phyloP scores from a whole-genome alignment of 2,329 filamentous ascomycete genomes.

The Cercospora canescens region DNA sequence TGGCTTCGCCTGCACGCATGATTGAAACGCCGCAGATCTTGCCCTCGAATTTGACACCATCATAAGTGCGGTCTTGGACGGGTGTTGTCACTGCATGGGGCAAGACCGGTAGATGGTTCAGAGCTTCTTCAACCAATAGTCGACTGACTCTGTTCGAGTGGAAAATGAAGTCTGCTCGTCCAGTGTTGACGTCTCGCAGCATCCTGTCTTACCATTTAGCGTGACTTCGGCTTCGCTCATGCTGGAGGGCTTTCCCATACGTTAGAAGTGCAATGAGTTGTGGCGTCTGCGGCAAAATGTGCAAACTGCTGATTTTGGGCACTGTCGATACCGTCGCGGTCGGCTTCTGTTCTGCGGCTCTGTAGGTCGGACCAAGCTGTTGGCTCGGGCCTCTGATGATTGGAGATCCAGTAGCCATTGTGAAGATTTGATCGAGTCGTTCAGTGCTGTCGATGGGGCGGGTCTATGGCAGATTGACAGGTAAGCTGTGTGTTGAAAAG shows the following conservation, averaged over 20 bases:
- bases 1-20: conserved; percentile 96
- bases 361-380: conserved; percentile 78
- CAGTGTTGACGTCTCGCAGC: conserved; percentile 88
- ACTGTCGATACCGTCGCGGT: conserved; percentile 74
- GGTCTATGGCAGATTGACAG: neutral
- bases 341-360: conserved; percentile 71
- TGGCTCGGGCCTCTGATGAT: conserved; percentile 48
- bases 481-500: neutral
- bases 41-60: conserved; percentile 91
- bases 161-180: conserved; percentile 96
- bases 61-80: conserved; percentile 75
- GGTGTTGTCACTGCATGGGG: conserved; percentile 89
- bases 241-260: conserved; percentile 57
- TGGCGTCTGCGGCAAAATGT: conserved; percentile 86
- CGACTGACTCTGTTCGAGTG: conserved; percentile 98
- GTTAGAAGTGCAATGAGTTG: conserved; percentile 96
- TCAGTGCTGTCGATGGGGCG: neutral
- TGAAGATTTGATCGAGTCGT: neutral
- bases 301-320: conserved; percentile 81
- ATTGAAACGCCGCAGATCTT: conserved; percentile 99
- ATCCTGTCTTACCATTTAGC: conserved; percentile 61
- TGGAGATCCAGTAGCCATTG: conserved; percentile 17
- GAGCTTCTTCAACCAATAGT: conserved; percentile 90
- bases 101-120: conserved; percentile 93
- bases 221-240: neutral